Percentiles rank a stretch among this genome's conserved stretches.
Evolutionary conservation across 805 yeast genomes (phyloP).

Genomic region (Candida methanosorbosa): DNA sequence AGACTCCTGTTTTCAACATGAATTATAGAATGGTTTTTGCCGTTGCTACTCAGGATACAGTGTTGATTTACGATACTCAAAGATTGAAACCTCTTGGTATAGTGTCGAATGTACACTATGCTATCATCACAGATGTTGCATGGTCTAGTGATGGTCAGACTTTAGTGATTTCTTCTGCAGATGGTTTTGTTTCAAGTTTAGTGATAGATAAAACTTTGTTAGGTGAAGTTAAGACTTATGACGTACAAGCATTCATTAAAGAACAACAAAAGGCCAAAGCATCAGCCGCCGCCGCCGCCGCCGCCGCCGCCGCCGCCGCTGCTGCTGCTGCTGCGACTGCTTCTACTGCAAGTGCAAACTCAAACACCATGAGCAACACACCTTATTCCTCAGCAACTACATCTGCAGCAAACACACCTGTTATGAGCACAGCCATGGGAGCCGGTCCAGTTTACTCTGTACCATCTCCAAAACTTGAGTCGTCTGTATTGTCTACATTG

Average conservation of each 20-base stretch:
- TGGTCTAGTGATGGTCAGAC: constrained; percentile 77
- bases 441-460: too few relatives aligned
- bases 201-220: constrained; percentile 43
- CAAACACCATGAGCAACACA: not conserved
- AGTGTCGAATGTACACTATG: constrained; percentile 76
- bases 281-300: not conserved
- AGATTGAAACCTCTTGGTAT: constrained; percentile 58
- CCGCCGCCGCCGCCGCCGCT: not conserved
- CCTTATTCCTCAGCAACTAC: too few relatives aligned
- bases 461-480: too few relatives aligned
- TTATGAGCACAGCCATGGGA: too few relatives aligned
- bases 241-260: constrained; percentile 11
- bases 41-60: constrained; percentile 84
- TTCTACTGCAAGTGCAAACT: constrained; percentile 2
- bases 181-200: constrained; percentile 81
- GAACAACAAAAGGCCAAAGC: constrained; percentile 6
- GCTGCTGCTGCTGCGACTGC: not conserved
- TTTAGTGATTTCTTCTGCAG: constrained; percentile 74
- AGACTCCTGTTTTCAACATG: constrained; percentile 35
- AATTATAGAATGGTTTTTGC: constrained; percentile 85
- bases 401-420: too few relatives aligned
- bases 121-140: constrained; percentile 76
- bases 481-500: too few relatives aligned
- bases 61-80: constrained; percentile 76
- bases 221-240: constrained; percentile 37